Base-by-base conservation (phyloP, 371 early-diverging fungal genomes). In the Zychaea mexicana region DNA sequence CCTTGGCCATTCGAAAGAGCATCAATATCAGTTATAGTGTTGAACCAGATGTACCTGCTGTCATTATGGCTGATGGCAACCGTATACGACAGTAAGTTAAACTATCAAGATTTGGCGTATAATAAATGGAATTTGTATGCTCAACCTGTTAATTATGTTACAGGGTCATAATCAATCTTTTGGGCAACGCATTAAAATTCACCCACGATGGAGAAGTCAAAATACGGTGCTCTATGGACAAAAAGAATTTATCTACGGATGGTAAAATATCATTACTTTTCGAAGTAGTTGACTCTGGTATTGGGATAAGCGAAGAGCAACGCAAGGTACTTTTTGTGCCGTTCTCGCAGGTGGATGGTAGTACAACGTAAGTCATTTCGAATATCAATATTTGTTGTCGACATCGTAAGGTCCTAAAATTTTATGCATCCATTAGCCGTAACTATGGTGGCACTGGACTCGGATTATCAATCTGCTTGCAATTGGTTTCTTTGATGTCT, bases 401-500 rank as follows among this genome's bases (percentile, higher is more conserved):
- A 42, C 4, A 42, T 12, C 42, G n/a, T 2, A 17, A 54, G 5
- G 55, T 17, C 10, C n/a, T 13, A 22, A 17, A 19, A 32, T 59
- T 19, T 36, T 52, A 17, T 54, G 8, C 57, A n/a, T n/a, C n/a
- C n/a, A n/a, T n/a, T n/a, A 77, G 74, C 10, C 82, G 86, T 24
- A 84, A 80, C 60, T 87, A 84, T 65, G 87, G 87, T 31, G 89
- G 89, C 8, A 86, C 87, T 4, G 89, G 89, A 2, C 66, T 88
- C 9, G 89, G 89, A 0, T 69, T 88, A 2, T 77, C 82, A 17
- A 87, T 88, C 33, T 83, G 84, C 61, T 66, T 82, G 8, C 80
- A 82, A 55, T 60, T 88, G 19, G 83, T 85, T 8, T 60, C 79
- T 9, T 71, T 83, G 5, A 85, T 87, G 88, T 66, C 79, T 39